Percentiles rank a stretch among this genome's conserved stretches.
These are phyloP conservation scores for Phytophthora nicotianae DNA, from an alignment of 352 stramenopile species.

Conservation along the genomic window DNA sequence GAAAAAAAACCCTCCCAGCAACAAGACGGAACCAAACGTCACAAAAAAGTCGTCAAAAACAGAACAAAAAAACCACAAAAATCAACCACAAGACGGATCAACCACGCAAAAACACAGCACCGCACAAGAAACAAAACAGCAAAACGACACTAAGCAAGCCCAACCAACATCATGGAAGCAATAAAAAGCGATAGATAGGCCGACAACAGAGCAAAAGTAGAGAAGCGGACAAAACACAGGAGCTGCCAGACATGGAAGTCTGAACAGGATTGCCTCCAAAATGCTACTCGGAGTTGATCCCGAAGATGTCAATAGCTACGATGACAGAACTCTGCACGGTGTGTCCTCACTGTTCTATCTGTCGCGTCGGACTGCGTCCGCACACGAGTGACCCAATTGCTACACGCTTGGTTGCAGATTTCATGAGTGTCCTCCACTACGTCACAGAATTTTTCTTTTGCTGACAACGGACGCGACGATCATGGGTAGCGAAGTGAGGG, in stretches of 20 bases:
- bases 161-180: too few species aligned
- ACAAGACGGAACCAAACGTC: too few species aligned
- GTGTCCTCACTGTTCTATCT: constrained; percentile 37
- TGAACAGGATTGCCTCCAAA: constrained; percentile 5
- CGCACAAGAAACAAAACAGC: too few species aligned
- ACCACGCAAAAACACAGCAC: too few species aligned
- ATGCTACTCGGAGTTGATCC: constrained; percentile 8
- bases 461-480: background rate
- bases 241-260: background rate
- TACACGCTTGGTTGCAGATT: constrained; percentile 23
- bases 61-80: too few species aligned
- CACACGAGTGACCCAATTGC: constrained; percentile 21
- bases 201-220: too few species aligned
- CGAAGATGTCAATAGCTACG: background rate
- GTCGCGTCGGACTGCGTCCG: constrained; percentile 30
- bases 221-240: too few species aligned
- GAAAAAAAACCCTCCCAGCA: too few species aligned
- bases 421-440: constrained; percentile 31
- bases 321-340: constrained; percentile 16
- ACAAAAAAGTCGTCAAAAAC: too few species aligned
- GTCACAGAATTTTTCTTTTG: constrained; percentile 6
- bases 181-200: too few species aligned
- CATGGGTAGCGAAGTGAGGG: background rate
- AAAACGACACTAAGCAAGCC: too few species aligned
- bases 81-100: too few species aligned